Percentiles rank a stretch among this genome's conserved stretches.
Conservation (phyloP, 1,139 yeast genomes). For the Pichia sp. region DNA sequence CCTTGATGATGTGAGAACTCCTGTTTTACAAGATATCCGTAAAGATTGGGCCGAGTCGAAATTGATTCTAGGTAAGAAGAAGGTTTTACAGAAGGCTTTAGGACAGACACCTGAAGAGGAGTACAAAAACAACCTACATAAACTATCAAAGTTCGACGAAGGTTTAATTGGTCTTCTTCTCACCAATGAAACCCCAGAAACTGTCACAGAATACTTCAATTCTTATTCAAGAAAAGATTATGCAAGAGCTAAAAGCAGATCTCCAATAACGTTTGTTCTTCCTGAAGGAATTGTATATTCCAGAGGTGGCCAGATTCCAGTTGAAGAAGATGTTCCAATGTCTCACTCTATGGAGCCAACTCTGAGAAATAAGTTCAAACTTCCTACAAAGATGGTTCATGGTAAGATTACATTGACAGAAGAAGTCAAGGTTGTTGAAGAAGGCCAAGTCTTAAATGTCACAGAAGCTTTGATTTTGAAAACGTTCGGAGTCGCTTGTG, state of each 20-base stretch:
- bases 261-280: conserved; percentile 75
- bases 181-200: conserved; percentile 78
- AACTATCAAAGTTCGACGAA: conserved; percentile 48
- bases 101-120: conserved; percentile 87
- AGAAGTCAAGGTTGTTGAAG: conserved; percentile 72
- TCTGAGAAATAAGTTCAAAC: conserved; percentile 76
- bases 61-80: conserved; percentile 82
- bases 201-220: conserved; percentile 77
- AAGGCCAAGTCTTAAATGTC: conserved; percentile 79
- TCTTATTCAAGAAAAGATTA: conserved; percentile 75
- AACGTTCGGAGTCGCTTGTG: conserved; percentile 91
- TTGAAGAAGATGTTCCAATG: conserved; percentile 93
- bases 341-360: conserved; percentile 93
- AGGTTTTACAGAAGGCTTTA: conserved; percentile 85
- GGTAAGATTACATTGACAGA: conserved; percentile 78
- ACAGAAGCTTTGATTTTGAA: conserved; percentile 88
- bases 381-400: conserved; percentile 83
- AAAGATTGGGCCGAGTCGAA: conserved; percentile 89
- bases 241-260: conserved; percentile 79
- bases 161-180: conserved; percentile 86
- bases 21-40: conserved; percentile 88
- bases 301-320: conserved; percentile 87
- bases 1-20: conserved; percentile 91
- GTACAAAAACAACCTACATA: conserved; percentile 73
- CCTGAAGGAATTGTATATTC: conserved; percentile 91